Conservation (phyloP, 257 asterid genomes). For the Plantago ovata region DNA sequence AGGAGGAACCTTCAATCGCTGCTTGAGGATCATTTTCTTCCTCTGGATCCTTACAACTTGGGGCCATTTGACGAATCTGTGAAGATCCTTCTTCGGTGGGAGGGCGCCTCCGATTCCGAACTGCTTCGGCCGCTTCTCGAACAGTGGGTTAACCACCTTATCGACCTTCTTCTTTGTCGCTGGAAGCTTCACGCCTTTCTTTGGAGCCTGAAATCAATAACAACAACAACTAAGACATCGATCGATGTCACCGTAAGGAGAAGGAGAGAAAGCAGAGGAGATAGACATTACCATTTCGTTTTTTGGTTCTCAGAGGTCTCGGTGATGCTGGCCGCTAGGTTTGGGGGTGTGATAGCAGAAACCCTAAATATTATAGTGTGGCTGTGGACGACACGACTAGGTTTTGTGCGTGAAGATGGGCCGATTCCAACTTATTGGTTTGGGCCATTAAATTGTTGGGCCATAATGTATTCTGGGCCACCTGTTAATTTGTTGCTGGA, state of each 20-base stretch:
- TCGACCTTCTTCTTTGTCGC: conserved; percentile 43
- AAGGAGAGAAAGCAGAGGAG: not conserved
- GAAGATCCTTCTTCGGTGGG: conserved; percentile 58
- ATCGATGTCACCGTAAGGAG: not conserved
- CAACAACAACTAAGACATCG: not conserved
- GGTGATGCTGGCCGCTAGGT: not conserved
- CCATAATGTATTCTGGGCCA: too few relatives aligned
- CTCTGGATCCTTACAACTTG: conserved; percentile 58
- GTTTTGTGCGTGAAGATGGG: too few relatives aligned
- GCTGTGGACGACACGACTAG: too few relatives aligned
- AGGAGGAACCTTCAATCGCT: conserved; percentile 46
- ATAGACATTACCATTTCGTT: not conserved
- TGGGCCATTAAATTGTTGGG: too few relatives aligned
- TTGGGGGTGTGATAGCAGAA: too few relatives aligned
- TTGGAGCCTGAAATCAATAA: conserved; percentile 46
- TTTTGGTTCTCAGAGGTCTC: not conserved
- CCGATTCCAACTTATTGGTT: too few relatives aligned
- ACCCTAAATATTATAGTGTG: too few relatives aligned
- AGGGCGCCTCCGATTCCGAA: conserved; percentile 55
- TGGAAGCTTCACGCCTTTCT: conserved; percentile 47
- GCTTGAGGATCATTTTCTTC: conserved; percentile 45
- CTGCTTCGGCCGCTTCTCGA: conserved; percentile 54
- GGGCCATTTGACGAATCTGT: conserved; percentile 53
- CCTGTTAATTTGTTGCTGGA: too few relatives aligned
- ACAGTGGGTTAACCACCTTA: conserved; percentile 42